Base-by-base conservation (phyloP, 345 rosid genomes). In the Hypericum androsaemum region DNA sequence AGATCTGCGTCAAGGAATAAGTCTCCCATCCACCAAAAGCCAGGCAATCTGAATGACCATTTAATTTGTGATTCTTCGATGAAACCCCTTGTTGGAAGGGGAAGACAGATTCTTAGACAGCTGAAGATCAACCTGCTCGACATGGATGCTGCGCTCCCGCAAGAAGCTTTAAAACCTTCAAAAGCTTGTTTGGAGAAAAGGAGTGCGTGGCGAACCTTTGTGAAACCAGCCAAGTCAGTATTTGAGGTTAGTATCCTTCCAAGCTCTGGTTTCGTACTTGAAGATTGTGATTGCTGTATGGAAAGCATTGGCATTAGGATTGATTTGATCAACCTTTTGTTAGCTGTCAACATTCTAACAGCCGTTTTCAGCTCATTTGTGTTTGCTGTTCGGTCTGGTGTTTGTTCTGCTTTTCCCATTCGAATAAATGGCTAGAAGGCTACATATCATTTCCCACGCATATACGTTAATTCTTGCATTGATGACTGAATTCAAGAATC, bases 51-150 rank as follows among this genome's bases (percentile, higher is more conserved):
- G 46, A 52, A 40, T 11, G 12, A 46, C 35, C 52, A 60, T 48
- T 41, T 43, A 43, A 53, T 53, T 43, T 54, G 17, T 28, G 65
- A 53, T 56, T 39, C 40, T 43, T 59, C 72, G 13, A 11, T 56
- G 40, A 60, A 61, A 46, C 61, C 66, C 8, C 39, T 66, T 28
- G 35, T 13, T 35, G 72, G 72, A n/a, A 66, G 14, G 45, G 63
- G 65, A 11, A 56, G 61, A 50, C 57, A 63, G 41, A 63, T 59
- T 47, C 66, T 71, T 48, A 63, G 44, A 60, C 69, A 67, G 44
- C 76, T 71, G 39, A 71, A 71, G 47, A 63, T 60, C 60, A 54
- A 60, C 65, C 63, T 71, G 59, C 69, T 71, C 3, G 76, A 71
- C 53, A 67, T 71, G 69, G 76, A 71, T 9, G 76, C 76, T 47